Evolutionary conservation across 495 filamentous ascomycete species (phyloP).

Genomic region (Hypoxylon intermedium): DNA sequence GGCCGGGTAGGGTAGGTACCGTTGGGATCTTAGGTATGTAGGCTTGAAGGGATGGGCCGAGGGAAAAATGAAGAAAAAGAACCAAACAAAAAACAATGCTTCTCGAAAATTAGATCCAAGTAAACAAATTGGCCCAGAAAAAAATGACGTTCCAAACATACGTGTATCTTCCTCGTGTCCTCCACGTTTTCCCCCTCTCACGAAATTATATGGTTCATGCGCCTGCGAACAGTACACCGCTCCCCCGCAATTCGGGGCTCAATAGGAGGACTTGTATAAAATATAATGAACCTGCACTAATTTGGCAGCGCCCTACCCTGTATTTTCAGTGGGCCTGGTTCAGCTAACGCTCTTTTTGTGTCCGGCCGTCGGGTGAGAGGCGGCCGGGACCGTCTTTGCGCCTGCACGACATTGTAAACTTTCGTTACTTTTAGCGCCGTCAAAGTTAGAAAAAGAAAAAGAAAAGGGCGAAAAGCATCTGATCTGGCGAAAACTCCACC

Average conservation of each 20-base stretch:
- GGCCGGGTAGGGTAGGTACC: too few relatives aligned
- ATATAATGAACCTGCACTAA: neutral
- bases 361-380: conserved; percentile 16
- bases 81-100: conserved; percentile 17
- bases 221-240: conserved; percentile 4
- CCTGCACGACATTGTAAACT: conserved; percentile 28
- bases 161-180: conserved; percentile 15
- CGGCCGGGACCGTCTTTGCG: conserved; percentile 23
- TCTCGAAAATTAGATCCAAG: conserved; percentile 15
- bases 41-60: too few relatives aligned
- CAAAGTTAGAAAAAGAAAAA: conserved; percentile 5
- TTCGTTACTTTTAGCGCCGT: conserved; percentile 7
- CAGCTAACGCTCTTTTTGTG: conserved; percentile 1
- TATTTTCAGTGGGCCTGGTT: conserved; percentile 5
- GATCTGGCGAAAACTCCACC: neutral
- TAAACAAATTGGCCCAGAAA: conserved; percentile 10
- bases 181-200: conserved; percentile 16
- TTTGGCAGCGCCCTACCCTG: conserved; percentile 23
- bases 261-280: conserved; percentile 2
- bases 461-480: neutral
- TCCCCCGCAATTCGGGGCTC: conserved; percentile 29
- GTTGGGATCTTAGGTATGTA: too few relatives aligned
- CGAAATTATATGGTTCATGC: conserved; percentile 36
- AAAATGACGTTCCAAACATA: conserved; percentile 23
- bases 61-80: neutral